Evolutionary conservation across 331 rosid genomes (phyloP).

Genomic region (Quercus phellos): DNA sequence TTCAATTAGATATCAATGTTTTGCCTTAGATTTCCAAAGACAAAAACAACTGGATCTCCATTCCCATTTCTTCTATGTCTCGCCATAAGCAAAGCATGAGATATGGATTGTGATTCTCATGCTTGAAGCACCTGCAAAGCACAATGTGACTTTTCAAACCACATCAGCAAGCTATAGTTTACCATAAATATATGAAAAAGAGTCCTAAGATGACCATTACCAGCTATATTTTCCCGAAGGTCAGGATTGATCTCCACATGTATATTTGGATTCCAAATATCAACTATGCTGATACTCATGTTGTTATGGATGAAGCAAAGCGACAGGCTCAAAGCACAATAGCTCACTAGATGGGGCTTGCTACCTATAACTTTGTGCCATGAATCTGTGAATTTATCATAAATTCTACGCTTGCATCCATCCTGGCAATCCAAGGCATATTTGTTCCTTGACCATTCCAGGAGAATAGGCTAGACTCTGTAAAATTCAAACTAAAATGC

Average conservation of each 20-base stretch:
- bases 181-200: conserved; percentile 73
- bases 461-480: conserved; percentile 25
- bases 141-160: conserved; percentile 92
- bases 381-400: conserved; percentile 67
- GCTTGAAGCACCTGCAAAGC: conserved; percentile 95
- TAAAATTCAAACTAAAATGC: too few species aligned
- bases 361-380: conserved; percentile 91
- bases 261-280: conserved; percentile 58
- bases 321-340: conserved; percentile 84
- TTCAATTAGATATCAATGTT: conserved; percentile 18
- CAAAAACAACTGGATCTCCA: conserved; percentile 15
- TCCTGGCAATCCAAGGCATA: conserved; percentile 85
- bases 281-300: conserved; percentile 95
- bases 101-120: conserved; percentile 32
- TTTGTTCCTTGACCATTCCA: conserved; percentile 53
- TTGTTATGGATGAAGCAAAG: conserved; percentile 89
- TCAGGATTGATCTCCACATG: conserved; percentile 76
- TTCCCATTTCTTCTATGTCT: conserved; percentile 11
- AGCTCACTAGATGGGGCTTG: conserved; percentile 86
- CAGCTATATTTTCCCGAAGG: conserved; percentile 91
- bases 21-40: conserved; percentile 14
- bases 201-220: conserved; percentile 74
- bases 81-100: conserved; percentile 22
- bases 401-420: conserved; percentile 90
- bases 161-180: conserved; percentile 78